Base-by-base conservation (phyloP, 192 early-diverging fungal genomes). In the Backusella circina region DNA sequence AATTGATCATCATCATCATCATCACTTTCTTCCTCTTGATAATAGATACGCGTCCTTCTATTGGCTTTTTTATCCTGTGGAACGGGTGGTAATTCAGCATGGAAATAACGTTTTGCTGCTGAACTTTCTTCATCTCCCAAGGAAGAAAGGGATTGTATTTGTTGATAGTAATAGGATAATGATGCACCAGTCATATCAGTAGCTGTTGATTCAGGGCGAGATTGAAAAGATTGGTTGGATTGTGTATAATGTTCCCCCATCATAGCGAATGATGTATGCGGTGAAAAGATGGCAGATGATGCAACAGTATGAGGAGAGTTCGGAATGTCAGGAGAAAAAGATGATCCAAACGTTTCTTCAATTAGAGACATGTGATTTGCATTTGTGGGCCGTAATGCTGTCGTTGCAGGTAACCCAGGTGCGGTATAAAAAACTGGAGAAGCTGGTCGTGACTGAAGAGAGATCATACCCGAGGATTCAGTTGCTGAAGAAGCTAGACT, bases 21-120 rank as follows among this genome's bases (percentile, higher is more conserved):
- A 47, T 70, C 69, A 18, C 69, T 70, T 28, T 61, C 54, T 10
- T 68, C 67, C 4, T 68, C 67, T 68, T 68, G 33, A 37, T 68
- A 68, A 68, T 68, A 68, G n/a, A 68, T 61, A 13, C 54, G 54
- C 13, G 54, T 61, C 4, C 21, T 26, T 26, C 54, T 61, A 28
- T 61, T 61, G 10, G 23, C 36, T 37, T 1, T 21, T 68, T 68
- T 68, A 13, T 28, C 67, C 21, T 38, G 16, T 33, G 65, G 65
- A 38, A 68, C 38, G 16, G 76, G 76, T 7, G 76, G 76, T 18
- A 77, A 39, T 36, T 77, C 71, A 28, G 76, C 70, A 51, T 72
- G 28, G 9, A 73, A 26, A 32, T 77, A 77, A 36, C 54, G 67
- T 1, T 72, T 21, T 64, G 21, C 54, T 23, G n/a, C 9, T 28